phyloP scores from a whole-genome alignment of 495 filamentous ascomycete species.

The Mytilinidion resinicola region DNA sequence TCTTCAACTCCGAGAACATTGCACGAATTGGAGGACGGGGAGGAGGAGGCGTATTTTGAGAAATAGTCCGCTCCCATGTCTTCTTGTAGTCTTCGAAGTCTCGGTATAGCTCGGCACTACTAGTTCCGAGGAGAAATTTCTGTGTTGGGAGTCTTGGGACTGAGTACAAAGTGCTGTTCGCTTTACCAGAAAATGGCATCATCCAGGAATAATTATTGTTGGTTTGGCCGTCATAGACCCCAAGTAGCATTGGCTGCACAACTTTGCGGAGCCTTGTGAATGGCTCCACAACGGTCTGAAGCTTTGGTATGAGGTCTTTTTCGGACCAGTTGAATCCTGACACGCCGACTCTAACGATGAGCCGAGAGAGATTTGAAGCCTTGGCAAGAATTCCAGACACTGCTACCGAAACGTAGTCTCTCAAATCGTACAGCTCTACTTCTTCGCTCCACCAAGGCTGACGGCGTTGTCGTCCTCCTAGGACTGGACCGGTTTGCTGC shows the following conservation, averaged over 20 bases:
- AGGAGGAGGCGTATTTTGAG: conserved; percentile 1
- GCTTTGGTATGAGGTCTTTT: conserved; percentile 14
- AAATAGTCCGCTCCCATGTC: conserved; percentile 14
- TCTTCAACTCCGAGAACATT: conserved; percentile 24
- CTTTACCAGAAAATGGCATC: not conserved
- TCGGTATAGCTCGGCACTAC: not conserved
- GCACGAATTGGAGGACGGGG: conserved; percentile 11
- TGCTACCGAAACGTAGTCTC: conserved; percentile 21
- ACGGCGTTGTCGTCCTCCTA: not conserved
- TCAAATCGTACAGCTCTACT: conserved; percentile 28
- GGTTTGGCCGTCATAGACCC: conserved; percentile 10
- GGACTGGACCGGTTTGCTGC: not conserved
- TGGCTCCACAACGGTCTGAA: conserved; percentile 15
- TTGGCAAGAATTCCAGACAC: conserved; percentile 19
- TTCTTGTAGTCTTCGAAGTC: conserved; percentile 14
- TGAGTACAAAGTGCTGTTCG: conserved; percentile 7
- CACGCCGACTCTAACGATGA: conserved; percentile 17
- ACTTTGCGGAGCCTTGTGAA: conserved; percentile 24
- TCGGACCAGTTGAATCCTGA: conserved; percentile 18
- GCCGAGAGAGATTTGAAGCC: conserved; percentile 14
- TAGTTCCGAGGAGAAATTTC: not conserved
- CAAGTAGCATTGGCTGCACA: conserved; percentile 12
- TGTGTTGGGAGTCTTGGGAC: conserved; percentile 10
- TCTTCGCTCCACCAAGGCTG: conserved; percentile 20
- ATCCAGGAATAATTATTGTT: not conserved